These are phyloP conservation scores for Tylopilus felleus DNA, from an alignment of 768 basidiomycete genomes.

Conservation along the genomic window DNA sequence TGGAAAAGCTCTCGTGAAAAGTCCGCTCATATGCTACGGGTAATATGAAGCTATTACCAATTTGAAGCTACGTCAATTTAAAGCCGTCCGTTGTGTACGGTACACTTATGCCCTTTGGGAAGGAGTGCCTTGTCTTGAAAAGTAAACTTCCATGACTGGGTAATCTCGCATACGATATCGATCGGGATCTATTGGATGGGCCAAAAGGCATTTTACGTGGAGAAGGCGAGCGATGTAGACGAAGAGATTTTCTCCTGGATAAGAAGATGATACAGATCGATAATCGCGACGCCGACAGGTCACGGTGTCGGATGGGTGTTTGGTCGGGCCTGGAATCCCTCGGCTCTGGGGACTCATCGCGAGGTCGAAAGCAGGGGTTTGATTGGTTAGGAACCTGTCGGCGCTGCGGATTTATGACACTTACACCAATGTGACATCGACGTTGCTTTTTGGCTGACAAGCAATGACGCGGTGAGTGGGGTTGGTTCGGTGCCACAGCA, in stretches of 20 bases:
- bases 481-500: background rate
- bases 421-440: background rate
- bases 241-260: slow-evolving; percentile 14
- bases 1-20: slow-evolving; percentile 1
- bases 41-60: slow-evolving; percentile 4
- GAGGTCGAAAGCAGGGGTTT: slow-evolving; percentile 2
- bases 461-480: background rate
- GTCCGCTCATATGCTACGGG: background rate
- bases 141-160: slow-evolving; percentile 10
- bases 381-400: slow-evolving; percentile 2
- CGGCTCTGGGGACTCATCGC: slow-evolving; percentile 12
- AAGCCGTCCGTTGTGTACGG: slow-evolving; percentile 14
- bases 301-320: background rate
- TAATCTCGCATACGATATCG: slow-evolving; percentile 4
- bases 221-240: slow-evolving; percentile 11
- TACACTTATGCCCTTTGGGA: slow-evolving; percentile 14
- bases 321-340: slow-evolving; percentile 14
- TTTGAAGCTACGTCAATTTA: slow-evolving; percentile 4
- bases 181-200: slow-evolving; percentile 10
- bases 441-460: background rate
- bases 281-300: slow-evolving; percentile 15
- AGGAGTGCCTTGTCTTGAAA: slow-evolving; percentile 9
- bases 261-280: slow-evolving; percentile 14
- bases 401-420: background rate
- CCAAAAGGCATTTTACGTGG: slow-evolving; percentile 21